Base-by-base conservation (phyloP, 257 asterid genomes). In the Solanum chiquidenum region DNA sequence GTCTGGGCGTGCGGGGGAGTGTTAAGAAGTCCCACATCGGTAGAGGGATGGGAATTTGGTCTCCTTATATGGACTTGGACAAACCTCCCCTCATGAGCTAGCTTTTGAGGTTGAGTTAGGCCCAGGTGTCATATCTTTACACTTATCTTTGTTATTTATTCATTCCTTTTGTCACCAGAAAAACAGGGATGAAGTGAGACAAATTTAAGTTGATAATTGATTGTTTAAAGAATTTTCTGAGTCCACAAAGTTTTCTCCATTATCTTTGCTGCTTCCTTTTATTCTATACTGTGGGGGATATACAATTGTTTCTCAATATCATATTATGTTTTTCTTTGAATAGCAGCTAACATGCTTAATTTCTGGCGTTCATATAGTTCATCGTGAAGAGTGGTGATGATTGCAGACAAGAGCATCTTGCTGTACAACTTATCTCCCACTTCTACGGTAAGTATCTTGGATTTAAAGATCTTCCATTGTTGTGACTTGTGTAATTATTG, bases 351-450 rank as follows among this genome's bases (percentile, higher is more conserved):
- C 79, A 34, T 75, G 27, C 27, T 38, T 87, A 31, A 42, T 29
- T 83, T 31, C 55, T 64, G 87, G 80, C 3, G 7, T 83, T 72
- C 42, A 49, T 42, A 86, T 89, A 92, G 94, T 86, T 90, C 77
- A 91, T 92, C 46, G 94, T 92, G 58, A 92, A 92, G 91, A 92
- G 94, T 68, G 94, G 94, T 38, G 94, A 92, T 80, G 94, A 92
- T 86, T 92, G 94, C 82, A 84, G 94, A 88, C 94, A 92, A 86
- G 94, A 92, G 82, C 94, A 92, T 90, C 94, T 92, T 40, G 94
- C 94, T 74, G 94, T 92, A 66, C 94, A 92, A 89, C 94, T 92
- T 74, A 91, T 92, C 40, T 91, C 94, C 88, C 94, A 92, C 91
- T 92, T 92, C 83, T 91, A 92, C 33, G 94, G 94, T 92, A 86